Evolutionary conservation across 2,329 filamentous ascomycete species (phyloP).

Genomic region (Nemania sp.): DNA sequence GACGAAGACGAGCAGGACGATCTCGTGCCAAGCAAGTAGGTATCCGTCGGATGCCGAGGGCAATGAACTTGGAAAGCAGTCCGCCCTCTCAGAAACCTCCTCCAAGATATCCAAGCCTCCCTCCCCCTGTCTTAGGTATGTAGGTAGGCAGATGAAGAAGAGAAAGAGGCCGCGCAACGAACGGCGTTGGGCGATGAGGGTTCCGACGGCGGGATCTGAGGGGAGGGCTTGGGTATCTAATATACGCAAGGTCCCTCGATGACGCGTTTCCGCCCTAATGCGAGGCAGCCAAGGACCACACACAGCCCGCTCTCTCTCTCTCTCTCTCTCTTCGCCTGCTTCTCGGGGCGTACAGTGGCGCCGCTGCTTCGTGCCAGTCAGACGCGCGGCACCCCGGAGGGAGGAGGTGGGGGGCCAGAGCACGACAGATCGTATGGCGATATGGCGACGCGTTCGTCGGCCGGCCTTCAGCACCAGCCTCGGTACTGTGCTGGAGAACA

Average conservation of each 20-base stretch:
- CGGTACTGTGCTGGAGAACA: not conserved
- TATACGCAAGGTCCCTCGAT: slow-evolving; percentile 10
- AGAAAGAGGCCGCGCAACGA: not conserved
- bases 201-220: not conserved
- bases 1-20: not conserved
- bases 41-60: slow-evolving; percentile 15
- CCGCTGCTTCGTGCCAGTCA: not conserved
- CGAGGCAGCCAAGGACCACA: slow-evolving; percentile 16
- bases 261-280: slow-evolving; percentile 4
- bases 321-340: not conserved
- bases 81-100: no score
- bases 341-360: slow-evolving; percentile 6
- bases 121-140: no score
- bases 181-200: no score
- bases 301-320: not conserved
- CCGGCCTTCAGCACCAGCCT: not conserved
- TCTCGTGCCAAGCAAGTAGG: slow-evolving; percentile 15
- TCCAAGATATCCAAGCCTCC: no score
- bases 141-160: no score
- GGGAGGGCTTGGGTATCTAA: slow-evolving; percentile 1
- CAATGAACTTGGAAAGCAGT: not conserved
- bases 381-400: not conserved
- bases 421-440: slow-evolving; percentile 19
- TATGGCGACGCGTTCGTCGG: slow-evolving; percentile 19
- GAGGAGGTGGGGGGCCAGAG: not conserved